Base-by-base conservation (phyloP, 1,284 basidiomycete genomes). In the Coniophora puteana region DNA sequence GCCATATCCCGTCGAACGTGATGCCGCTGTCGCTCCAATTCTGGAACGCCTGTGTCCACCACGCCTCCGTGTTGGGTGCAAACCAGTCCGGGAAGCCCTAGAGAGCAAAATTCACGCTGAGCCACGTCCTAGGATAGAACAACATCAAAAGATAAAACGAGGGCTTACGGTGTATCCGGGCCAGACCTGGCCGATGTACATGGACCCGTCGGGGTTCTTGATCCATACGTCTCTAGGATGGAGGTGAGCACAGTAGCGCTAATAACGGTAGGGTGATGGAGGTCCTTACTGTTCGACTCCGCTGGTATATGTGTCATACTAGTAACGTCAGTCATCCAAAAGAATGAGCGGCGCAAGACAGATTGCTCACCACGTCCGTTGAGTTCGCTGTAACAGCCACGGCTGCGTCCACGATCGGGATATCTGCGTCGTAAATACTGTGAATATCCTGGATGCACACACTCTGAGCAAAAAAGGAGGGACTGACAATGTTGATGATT, bases 51-150 rank as follows among this genome's bases (percentile, higher is more conserved):
- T 79, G 72, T 1, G 71, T 73, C 80, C 80, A 83, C 67, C 73
- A 81, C 14, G 59, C 44, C 47, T 74, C 68, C 0, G 78, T 72
- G 38, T 77, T 75, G 13, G 72, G 62, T 25, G 70, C 67, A 51
- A 86, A 83, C 83, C 82, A 87, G 53, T 88, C 83, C 0, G 81
- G 80, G 59, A 81, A 84, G 12, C 66, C 69, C 72, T 72, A n/a
- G 30, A 36, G 25, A 24, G 24, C n/a, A n/a, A n/a, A n/a, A n/a
- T n/a, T n/a, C n/a, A n/a, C n/a, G n/a, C 17, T 21, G 26, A 10
- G 26, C 14, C 14, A 14, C 14, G n/a, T 29, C 24, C 12, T 12
- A 30, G 25, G 13, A 8, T n/a, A 20, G 13, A 21, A 7, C 27
- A 39, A 25, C 10, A 25, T 12, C 4, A 28, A 22, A 11, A 25